Conservation (phyloP, 495 filamentous ascomycete genomes). For the Cercophora sp. region DNA sequence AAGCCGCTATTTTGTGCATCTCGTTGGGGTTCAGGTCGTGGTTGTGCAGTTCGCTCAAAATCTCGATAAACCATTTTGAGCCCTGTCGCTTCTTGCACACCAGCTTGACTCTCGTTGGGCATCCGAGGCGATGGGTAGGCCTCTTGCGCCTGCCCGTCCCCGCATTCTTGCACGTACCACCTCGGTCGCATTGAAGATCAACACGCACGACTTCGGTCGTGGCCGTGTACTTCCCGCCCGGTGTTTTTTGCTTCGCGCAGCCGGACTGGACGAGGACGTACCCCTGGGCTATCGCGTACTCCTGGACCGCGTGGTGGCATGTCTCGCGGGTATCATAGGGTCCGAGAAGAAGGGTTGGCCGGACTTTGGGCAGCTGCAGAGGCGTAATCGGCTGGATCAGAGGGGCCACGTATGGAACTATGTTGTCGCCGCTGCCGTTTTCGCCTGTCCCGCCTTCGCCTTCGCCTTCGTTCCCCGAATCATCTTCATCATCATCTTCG, state of each 20-base stretch:
- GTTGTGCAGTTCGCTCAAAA: slow-evolving; percentile 27
- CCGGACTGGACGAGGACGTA: slow-evolving; percentile 25
- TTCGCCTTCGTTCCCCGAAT: neutral
- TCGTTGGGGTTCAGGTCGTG: slow-evolving; percentile 24
- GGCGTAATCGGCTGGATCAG: slow-evolving; percentile 15
- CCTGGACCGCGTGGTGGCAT: slow-evolving; percentile 12
- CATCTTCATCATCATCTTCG: slow-evolving; percentile 2
- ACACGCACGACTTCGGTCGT: slow-evolving; percentile 19
- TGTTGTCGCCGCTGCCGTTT: neutral
- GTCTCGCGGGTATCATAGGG: slow-evolving; percentile 24
- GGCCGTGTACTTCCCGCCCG: slow-evolving; percentile 10
- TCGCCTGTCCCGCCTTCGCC: neutral
- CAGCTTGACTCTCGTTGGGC: slow-evolving; percentile 24
- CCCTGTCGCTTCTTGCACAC: slow-evolving; percentile 23
- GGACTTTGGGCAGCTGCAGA: slow-evolving; percentile 18
- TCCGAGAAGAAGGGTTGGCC: slow-evolving; percentile 23
- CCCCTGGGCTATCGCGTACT: slow-evolving; percentile 28
- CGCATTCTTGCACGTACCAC: slow-evolving; percentile 24
- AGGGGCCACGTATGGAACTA: slow-evolving; percentile 2
- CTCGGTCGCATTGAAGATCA: slow-evolving; percentile 26
- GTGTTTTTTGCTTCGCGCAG: slow-evolving; percentile 15
- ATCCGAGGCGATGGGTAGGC: slow-evolving; percentile 22
- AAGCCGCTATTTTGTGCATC: slow-evolving; percentile 23
- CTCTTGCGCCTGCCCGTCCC: slow-evolving; percentile 26
- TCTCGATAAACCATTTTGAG: slow-evolving; percentile 30